Evolutionary conservation across 164 flowering plant species (phyloP), one percentile per base, ranked within the genome.

Genomic region (Stephania yunnanensis): DNA sequence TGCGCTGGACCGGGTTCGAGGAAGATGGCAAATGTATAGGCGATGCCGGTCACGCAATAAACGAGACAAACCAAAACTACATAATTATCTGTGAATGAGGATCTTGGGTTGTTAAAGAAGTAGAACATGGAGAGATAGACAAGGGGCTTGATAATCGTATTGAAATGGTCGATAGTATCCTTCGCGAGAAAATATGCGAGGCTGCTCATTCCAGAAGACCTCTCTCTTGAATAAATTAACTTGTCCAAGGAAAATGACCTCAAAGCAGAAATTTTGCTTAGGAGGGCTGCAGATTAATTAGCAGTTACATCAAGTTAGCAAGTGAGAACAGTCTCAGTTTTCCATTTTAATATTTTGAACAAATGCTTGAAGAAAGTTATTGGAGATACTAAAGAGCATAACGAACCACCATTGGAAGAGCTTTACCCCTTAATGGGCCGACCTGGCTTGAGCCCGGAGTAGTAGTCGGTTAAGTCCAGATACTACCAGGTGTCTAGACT

Each of bases 81-180:
- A 78, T 92, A 95, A 72, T 95, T 95, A 72, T 92, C 97, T 3
- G 70, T 69, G 73, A 95, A 85, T 50, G 92, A 81, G 66, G 99
- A 95, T 84, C 99, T 84, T 0, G 99, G 99, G 73, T 91, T 93
- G 94, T 93, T 95, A 89, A 92, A 93, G 92, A 92, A 95, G 80
- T 92, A 95, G 82, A 93, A 95, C 98, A 93, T 95, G 29, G 97
- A 93, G 44, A 93, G 93, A 84, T 95, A 95, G 50, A 95, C 95
- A 45, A 91, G 81, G 71, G 99, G 99, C 83, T 95, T 95, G 79
- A 95, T 73, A n/a, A 92, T 8, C 68, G 96, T 92, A 76, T 81
- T 93, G 83, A 93, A 87, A 80, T 87, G 95, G 77, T 95, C 99
- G 53, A 92, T 63, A 66, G 97, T 92, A 75, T 95, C 98, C 79